Evolutionary conservation across 192 early-diverging fungal genomes (phyloP).

Genomic region (Chytriomyces sp.): DNA sequence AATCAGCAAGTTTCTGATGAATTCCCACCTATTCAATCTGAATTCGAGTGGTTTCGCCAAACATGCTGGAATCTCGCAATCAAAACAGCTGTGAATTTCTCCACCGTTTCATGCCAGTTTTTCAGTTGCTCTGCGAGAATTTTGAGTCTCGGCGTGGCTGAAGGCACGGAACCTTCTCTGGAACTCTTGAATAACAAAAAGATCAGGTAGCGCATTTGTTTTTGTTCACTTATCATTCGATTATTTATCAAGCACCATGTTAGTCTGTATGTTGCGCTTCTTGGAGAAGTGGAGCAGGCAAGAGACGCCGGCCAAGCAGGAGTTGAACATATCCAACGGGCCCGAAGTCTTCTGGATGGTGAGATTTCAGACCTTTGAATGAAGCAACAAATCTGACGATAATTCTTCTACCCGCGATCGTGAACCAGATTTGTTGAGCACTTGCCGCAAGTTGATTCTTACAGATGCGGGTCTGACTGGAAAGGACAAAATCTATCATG

Average conservation of each 20-base stretch:
- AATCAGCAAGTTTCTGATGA: background rate
- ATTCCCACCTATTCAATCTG: background rate
- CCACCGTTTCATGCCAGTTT: conserved; percentile 5
- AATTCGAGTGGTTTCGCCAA: conserved; percentile 5
- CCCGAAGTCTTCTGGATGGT: background rate
- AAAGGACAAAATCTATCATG: conserved; percentile 18
- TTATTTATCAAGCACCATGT: background rate
- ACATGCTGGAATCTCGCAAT: conserved; percentile 29
- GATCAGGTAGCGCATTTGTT: conserved; percentile 11
- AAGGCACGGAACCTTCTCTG: background rate
- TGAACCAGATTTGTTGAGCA: background rate
- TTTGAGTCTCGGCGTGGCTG: background rate
- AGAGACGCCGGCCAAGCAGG: conserved; percentile 17
- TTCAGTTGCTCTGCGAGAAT: conserved; percentile 15
- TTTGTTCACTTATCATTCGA: background rate
- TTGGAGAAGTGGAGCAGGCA: conserved; percentile 15
- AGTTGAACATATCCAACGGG: conserved; percentile 5
- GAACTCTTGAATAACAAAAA: conserved; percentile 8
- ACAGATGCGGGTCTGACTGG: background rate
- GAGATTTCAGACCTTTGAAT: background rate
- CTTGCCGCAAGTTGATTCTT: background rate
- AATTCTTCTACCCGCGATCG: background rate
- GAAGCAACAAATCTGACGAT: background rate
- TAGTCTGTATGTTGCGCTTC: conserved; percentile 16
- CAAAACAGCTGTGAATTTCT: background rate